These are phyloP conservation scores for Neurospora sp. DNA, from an alignment of 495 filamentous ascomycete genomes.

Conservation along the genomic window DNA sequence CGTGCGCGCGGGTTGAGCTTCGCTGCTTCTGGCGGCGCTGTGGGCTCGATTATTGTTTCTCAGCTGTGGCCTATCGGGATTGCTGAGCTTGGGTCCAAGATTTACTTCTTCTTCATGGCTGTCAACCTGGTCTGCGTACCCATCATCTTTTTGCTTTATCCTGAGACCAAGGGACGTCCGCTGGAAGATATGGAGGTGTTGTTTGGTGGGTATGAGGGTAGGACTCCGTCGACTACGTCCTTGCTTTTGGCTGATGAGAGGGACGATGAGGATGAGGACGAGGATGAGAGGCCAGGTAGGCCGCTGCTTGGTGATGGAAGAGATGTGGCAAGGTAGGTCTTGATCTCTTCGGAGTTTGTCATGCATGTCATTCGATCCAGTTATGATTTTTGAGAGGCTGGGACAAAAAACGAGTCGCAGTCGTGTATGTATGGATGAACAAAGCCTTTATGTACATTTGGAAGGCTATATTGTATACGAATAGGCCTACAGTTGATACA, in stretches of 20 bases:
- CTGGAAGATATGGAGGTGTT: conserved; percentile 46
- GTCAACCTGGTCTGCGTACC: conserved; percentile 42
- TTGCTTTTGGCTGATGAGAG: not conserved
- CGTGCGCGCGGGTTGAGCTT: conserved; percentile 43
- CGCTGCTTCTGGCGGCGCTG: conserved; percentile 37
- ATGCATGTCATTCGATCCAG: not conserved
- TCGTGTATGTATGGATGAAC: not conserved
- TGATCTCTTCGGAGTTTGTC: not conserved
- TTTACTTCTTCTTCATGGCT: conserved; percentile 50
- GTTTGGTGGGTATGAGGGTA: conserved; percentile 19
- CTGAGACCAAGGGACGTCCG: conserved; percentile 41
- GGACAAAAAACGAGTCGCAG: not conserved
- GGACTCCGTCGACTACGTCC: not conserved
- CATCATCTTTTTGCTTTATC: conserved; percentile 39
- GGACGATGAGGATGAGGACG: not conserved
- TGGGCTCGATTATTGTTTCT: conserved; percentile 39
- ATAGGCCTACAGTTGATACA: not conserved
- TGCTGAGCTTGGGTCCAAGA: conserved; percentile 40
- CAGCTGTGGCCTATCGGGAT: conserved; percentile 46
- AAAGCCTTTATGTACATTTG: not conserved
- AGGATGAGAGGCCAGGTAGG: not conserved
- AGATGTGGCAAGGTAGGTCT: not conserved
- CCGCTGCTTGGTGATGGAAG: not conserved
- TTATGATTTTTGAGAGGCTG: not conserved
- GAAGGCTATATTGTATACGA: not conserved